Conservation (phyloP, 202 grass and related monocot genomes). For the Elaeis oleifera region DNA sequence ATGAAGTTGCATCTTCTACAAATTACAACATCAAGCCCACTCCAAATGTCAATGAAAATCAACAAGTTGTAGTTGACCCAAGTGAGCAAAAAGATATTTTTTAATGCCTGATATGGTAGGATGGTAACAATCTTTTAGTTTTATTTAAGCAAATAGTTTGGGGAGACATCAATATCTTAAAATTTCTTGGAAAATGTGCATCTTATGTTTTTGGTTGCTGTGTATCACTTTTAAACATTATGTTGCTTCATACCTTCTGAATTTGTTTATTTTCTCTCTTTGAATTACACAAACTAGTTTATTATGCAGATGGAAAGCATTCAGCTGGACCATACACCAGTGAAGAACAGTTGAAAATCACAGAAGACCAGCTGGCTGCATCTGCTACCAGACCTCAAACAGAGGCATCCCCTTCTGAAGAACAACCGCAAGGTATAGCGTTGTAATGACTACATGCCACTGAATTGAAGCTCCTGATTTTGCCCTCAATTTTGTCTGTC, state of each 20-base stretch:
- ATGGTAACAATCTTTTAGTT: background rate
- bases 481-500: background rate
- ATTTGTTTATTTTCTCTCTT: background rate
- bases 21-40: conserved; percentile 39
- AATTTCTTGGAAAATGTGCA: no score
- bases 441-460: conserved; percentile 10
- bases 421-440: conserved; percentile 44
- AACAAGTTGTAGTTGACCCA: conserved; percentile 35
- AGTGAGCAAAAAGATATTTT: conserved; percentile 37
- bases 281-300: background rate
- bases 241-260: background rate
- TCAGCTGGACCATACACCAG: conserved; percentile 43
- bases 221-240: background rate
- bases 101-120: background rate
- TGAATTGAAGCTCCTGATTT: background rate
- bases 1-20: conserved; percentile 48
- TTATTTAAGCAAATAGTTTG: no score
- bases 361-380: conserved; percentile 65
- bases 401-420: conserved; percentile 7
- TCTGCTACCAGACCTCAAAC: conserved; percentile 37
- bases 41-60: conserved; percentile 29
- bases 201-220: no score
- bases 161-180: no score
- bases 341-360: conserved; percentile 81
- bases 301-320: conserved; percentile 54